Evolutionary conservation across 371 early-diverging fungal genomes (phyloP), one percentile per base, ranked within the genome.

Genomic region (Mortierella polycephala): DNA sequence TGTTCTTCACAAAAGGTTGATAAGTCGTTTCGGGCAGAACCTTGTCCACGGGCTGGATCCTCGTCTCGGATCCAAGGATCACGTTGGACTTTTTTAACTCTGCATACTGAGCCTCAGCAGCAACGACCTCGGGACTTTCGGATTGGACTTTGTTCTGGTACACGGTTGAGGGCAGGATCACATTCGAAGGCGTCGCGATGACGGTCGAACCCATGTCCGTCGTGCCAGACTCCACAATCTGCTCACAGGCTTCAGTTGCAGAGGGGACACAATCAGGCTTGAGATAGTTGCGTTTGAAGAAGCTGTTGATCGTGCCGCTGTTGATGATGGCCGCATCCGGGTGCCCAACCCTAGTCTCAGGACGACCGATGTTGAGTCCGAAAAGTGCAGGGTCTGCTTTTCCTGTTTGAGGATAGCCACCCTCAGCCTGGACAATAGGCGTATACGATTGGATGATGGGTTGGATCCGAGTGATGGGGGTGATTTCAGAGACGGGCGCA

Each of bases 381-480:
- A 30, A 30, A 30, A 30, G 30, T 30, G 30, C 30, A 30, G 30
- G 30, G 30, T 30, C 30, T 30, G 30, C 4, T 30, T 30, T 30
- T 1, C 4, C 30, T 30, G 30, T 4, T 30, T 30, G 30, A 30
- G 30, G 30, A 30, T 4, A 30, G 30, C 30, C 30, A 7, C 52
- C 51, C 14, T 62, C 66, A 2, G 79, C 55, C 14, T 77, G 59
- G 58, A 77, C 72, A 12, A 77, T 40, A 0, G 79, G 72, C 1
- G 72, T 51, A 16, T 64, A 61, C 18, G 58, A n/a, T 51, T 77
- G 62, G 51, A 77, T 65, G n/a, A 64, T 39, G 51, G 79, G 79
- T 14, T 77, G 73, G 52, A 69, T 68, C n/a, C 73, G 79, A n/a
- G 73, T 71, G 59, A 77, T 64, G 23, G 77, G 72, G 5, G 40